Evolutionary conservation across 225 moss, liverwort and hornwort genomes (phyloP).

Genomic region (Takakia lepidozioides): DNA sequence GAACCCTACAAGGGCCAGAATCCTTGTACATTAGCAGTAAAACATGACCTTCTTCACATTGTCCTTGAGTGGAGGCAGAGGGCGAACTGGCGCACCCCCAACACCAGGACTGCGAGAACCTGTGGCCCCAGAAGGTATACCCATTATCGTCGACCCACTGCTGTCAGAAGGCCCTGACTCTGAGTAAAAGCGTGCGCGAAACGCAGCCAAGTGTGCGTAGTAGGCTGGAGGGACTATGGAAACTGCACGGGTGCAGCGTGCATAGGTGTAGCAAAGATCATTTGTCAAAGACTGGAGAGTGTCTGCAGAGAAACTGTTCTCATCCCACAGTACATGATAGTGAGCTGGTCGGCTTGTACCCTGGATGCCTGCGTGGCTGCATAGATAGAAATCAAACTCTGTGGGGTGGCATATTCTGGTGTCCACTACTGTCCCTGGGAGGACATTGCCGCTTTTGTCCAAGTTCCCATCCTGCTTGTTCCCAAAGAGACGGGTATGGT

Average conservation of each 20-base stretch:
- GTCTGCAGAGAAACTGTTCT: slow-evolving; percentile 7
- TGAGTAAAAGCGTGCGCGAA: slow-evolving; percentile 27
- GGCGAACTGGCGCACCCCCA: slow-evolving; percentile 26
- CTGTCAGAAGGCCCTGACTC: slow-evolving; percentile 47
- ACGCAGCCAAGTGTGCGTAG: slow-evolving; percentile 1
- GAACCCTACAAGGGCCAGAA: no score
- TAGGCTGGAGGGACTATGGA: slow-evolving; percentile 5
- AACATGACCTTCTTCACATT: slow-evolving; percentile 55
- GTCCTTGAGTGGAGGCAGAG: slow-evolving; percentile 37
- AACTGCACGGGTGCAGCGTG: slow-evolving; percentile 3
- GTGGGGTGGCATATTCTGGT: slow-evolving; percentile 8
- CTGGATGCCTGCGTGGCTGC: slow-evolving; percentile 11
- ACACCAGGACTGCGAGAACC: slow-evolving; percentile 29
- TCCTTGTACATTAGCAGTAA: slow-evolving; percentile 33
- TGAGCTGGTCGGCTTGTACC: slow-evolving; percentile 11
- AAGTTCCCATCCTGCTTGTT: slow-evolving; percentile 3
- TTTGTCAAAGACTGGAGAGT: slow-evolving; percentile 4
- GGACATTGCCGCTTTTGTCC: slow-evolving; percentile 4
- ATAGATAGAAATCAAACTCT: slow-evolving; percentile 9
- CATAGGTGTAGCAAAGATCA: slow-evolving; percentile 10
- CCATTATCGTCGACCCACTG: slow-evolving; percentile 29
- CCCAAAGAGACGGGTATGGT: slow-evolving; percentile 6
- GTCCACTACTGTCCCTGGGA: slow-evolving; percentile 11
- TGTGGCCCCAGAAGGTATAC: slow-evolving; percentile 11
- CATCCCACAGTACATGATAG: slow-evolving; percentile 12